Conservation (phyloP, 2,329 filamentous ascomycete genomes). For the Scedosporium aurantiacum region DNA sequence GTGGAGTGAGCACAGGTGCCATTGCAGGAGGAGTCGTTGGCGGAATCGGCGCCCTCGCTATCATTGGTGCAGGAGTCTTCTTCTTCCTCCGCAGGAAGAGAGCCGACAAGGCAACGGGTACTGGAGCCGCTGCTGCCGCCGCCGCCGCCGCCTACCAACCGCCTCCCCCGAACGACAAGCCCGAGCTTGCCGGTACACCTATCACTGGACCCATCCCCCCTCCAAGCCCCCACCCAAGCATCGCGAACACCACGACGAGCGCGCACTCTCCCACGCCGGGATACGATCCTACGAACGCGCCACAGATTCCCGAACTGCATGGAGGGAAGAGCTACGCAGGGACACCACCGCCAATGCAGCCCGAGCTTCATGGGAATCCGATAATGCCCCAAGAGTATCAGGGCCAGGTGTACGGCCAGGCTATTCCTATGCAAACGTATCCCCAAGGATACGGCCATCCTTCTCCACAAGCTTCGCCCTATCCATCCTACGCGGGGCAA, state of each 20-base stretch:
- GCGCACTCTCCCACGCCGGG: slow-evolving; percentile 14
- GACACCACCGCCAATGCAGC: slow-evolving; percentile 10
- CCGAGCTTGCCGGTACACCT: slow-evolving; percentile 18
- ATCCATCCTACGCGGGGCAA: slow-evolving; percentile 1
- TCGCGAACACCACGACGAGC: slow-evolving; percentile 14
- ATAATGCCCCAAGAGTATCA: slow-evolving; percentile 14
- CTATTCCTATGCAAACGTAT: not conserved
- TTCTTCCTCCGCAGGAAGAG: slow-evolving; percentile 24
- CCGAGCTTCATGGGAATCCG: not conserved
- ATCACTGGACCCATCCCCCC: slow-evolving; percentile 13
- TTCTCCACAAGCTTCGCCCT: slow-evolving; percentile 9
- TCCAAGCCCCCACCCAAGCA: slow-evolving; percentile 19
- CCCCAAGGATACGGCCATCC: slow-evolving; percentile 11
- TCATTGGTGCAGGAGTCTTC: slow-evolving; percentile 21
- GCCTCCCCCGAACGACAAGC: slow-evolving; percentile 17
- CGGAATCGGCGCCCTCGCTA: slow-evolving; percentile 14
- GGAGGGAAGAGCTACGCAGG: slow-evolving; percentile 14
- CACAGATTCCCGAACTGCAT: slow-evolving; percentile 17
- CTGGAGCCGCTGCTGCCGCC: slow-evolving; percentile 10
- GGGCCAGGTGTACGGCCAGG: slow-evolving; percentile 7
- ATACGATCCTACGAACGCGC: slow-evolving; percentile 13
- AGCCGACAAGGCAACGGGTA: slow-evolving; percentile 6
- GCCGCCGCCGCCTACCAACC: slow-evolving; percentile 5
- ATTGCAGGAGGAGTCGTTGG: slow-evolving; percentile 23
- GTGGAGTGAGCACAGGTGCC: slow-evolving; percentile 17